Percentiles rank a stretch among this genome's conserved stretches.
Evolutionary conservation across 2,329 filamentous ascomycete genomes (phyloP).

Genomic region (Blastomyces emzantsi): DNA sequence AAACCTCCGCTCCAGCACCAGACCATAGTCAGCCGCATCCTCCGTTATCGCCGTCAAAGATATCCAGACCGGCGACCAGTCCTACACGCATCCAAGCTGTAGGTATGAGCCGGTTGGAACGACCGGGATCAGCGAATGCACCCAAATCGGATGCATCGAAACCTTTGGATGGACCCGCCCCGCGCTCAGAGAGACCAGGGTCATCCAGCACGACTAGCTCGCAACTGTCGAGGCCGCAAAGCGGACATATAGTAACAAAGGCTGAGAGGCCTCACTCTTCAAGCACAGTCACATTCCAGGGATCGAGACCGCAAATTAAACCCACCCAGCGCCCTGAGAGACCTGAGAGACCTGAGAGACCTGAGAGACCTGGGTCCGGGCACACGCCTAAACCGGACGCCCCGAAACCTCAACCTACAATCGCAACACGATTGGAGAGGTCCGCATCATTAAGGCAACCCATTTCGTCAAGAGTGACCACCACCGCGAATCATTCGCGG

Average conservation of each 20-base stretch:
- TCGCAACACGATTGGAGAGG: conserved; percentile 24
- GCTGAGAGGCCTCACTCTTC: background rate
- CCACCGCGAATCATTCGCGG: conserved; percentile 24
- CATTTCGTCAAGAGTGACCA: conserved; percentile 17
- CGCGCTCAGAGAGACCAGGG: background rate
- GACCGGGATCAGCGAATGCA: background rate
- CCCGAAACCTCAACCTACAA: conserved; percentile 15
- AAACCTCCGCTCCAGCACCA: background rate
- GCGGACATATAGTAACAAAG: background rate
- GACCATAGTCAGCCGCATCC: background rate
- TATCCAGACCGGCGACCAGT: background rate
- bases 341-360: conserved; percentile 6
- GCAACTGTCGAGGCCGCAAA: conserved; percentile 3
- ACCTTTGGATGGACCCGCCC: background rate
- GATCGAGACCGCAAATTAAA: background rate
- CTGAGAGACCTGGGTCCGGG: conserved; percentile 5
- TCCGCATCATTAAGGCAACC: conserved; percentile 33
- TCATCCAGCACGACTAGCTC: conserved; percentile 4
- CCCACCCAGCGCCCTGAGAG: conserved; percentile 1
- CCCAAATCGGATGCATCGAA: background rate
- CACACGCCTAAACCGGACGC: conserved; percentile 15
- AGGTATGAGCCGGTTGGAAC: conserved; percentile 3
- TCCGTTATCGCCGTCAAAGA: background rate
- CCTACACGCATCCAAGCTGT: background rate
- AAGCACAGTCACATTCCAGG: background rate